Conservation (phyloP, 345 rosid genomes). For the Boechera divaricarpa region DNA sequence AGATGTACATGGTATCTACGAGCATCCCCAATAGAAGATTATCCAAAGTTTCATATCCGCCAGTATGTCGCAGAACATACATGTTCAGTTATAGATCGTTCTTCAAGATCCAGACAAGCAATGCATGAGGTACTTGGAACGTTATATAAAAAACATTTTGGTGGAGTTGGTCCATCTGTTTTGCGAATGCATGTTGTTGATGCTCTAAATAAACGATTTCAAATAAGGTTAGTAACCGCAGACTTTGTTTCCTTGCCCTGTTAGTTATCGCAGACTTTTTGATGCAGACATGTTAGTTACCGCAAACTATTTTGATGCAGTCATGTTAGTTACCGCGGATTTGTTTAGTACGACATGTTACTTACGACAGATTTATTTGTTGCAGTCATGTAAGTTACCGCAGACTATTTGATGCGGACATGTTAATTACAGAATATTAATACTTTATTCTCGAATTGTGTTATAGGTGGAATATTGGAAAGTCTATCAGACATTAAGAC, state of each 20-base stretch:
- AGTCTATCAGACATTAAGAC: background rate
- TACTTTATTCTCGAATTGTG: background rate
- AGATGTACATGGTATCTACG: background rate
- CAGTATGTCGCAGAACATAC: background rate
- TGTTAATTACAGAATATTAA: too few relatives aligned
- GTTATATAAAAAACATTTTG: background rate
- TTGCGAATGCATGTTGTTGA: background rate
- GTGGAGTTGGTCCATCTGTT: background rate
- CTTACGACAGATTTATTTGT: too few relatives aligned
- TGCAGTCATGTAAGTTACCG: background rate
- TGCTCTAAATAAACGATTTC: background rate
- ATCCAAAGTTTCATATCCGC: background rate
- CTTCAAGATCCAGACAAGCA: background rate
- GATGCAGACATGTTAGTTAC: too few relatives aligned
- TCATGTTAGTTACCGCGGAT: too few relatives aligned
- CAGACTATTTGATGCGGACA: too few relatives aligned
- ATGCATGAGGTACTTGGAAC: background rate
- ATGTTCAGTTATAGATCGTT: background rate
- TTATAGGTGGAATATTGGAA: background rate
- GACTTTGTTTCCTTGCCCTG: too few relatives aligned
- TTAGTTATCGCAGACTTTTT: too few relatives aligned
- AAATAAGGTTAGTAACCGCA: background rate
- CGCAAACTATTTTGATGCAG: too few relatives aligned
- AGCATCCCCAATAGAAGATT: background rate
- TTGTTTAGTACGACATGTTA: too few relatives aligned